A percentile compares a stretch with the other conserved stretches of the same genome.
Evolutionary conservation across 2,329 filamentous ascomycete species (phyloP).

Genomic region (Clonostachys chloroleuca): DNA sequence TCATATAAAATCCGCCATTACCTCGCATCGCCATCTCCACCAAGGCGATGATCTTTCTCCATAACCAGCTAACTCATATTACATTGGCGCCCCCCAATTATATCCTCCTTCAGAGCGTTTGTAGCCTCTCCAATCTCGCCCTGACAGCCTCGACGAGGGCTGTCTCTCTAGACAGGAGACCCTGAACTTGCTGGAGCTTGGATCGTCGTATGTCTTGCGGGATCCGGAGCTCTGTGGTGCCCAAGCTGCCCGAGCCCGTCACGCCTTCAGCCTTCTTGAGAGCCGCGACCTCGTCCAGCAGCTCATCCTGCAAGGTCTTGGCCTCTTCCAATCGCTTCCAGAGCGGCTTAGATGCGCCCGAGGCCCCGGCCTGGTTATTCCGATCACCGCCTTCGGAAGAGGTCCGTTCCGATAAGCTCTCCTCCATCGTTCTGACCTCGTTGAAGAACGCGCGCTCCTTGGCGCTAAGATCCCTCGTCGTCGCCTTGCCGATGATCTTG

Average conservation of each 20-base stretch:
- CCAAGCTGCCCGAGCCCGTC: conserved; percentile 8
- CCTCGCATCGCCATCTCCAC: background rate
- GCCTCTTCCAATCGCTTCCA: conserved; percentile 56
- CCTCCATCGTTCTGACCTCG: conserved; percentile 50
- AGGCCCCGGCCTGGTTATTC: background rate
- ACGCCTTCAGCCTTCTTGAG: conserved; percentile 25
- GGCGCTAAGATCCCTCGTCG: conserved; percentile 33
- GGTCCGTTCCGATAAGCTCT: conserved; percentile 23
- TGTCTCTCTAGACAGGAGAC: conserved; percentile 60
- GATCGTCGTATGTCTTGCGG: conserved; percentile 56
- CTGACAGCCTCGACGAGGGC: conserved; percentile 65
- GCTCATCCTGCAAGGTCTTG: conserved; percentile 44
- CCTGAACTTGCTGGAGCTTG: conserved; percentile 61
- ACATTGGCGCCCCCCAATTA: background rate
- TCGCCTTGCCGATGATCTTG: conserved; percentile 33
- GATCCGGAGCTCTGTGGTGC: conserved; percentile 42
- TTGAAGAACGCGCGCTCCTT: conserved; percentile 41
- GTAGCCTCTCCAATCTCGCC: conserved; percentile 55
- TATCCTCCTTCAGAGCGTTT: conserved; percentile 12
- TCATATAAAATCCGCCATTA: no score
- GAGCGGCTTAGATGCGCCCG: conserved; percentile 39
- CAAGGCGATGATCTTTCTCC: background rate
- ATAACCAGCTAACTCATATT: background rate
- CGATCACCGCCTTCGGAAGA: background rate
- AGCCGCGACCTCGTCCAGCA: conserved; percentile 45